Evolutionary conservation across 257 asterid species (phyloP).

Genomic region (Handroanthus guayacan): DNA sequence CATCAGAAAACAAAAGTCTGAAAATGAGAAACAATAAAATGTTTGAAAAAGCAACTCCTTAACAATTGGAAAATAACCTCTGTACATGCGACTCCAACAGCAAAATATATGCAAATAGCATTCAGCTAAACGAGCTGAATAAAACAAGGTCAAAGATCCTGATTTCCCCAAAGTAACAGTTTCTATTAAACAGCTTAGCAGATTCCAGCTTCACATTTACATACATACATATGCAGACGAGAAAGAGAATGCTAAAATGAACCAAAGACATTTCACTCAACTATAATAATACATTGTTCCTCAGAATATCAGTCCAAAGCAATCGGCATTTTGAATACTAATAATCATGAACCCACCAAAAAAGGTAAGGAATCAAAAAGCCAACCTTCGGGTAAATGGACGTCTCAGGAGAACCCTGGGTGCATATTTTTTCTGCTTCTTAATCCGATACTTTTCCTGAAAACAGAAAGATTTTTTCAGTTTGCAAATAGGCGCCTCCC

Average conservation of each 20-base stretch:
- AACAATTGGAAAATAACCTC: conserved; percentile 1
- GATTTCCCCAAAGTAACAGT: neutral
- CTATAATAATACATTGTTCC: neutral
- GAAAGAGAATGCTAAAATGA: neutral
- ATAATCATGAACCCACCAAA: conserved; percentile 3
- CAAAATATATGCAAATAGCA: neutral
- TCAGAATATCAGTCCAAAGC: neutral
- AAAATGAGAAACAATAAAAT: conserved; percentile 10
- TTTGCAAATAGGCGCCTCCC: neutral
- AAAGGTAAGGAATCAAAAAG: conserved; percentile 19
- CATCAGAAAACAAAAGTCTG: neutral
- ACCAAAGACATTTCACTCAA: neutral
- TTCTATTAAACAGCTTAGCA: too few species aligned
- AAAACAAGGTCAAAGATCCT: neutral
- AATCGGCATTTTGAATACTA: neutral
- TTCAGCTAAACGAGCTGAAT: too few species aligned
- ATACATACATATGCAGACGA: neutral
- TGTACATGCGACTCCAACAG: neutral
- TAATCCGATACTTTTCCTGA: conserved; percentile 93
- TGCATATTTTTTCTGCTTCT: conserved; percentile 96
- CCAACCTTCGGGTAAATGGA: conserved; percentile 87
- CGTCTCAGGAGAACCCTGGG: conserved; percentile 92
- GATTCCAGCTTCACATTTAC: too few species aligned
- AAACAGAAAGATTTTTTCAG: conserved; percentile 38
- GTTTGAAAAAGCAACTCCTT: neutral